phyloP scores from a whole-genome alignment of 805 yeast species.

The Yamadazyma paraphyllophila region DNA sequence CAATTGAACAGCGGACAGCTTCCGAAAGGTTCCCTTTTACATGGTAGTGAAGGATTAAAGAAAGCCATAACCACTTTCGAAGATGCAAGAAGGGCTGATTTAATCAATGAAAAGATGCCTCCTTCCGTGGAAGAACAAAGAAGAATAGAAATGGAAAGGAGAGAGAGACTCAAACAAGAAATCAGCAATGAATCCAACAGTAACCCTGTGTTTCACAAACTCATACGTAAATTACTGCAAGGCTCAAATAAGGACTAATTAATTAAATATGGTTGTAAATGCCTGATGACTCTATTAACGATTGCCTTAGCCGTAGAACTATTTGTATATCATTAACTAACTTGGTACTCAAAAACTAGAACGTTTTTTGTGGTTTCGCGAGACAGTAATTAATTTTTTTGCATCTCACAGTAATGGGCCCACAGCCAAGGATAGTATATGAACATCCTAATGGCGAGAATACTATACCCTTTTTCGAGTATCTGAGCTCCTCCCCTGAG shows the following conservation, averaged over 20 bases:
- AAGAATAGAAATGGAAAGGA: slow-evolving; percentile 45
- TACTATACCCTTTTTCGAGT: slow-evolving; percentile 32
- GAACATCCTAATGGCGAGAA: slow-evolving; percentile 40
- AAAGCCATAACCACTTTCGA: slow-evolving; percentile 70
- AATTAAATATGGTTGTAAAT: neutral
- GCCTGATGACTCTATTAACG: no score
- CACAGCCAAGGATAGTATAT: slow-evolving; percentile 6
- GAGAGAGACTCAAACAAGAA: slow-evolving; percentile 39
- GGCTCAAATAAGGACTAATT: slow-evolving; percentile 1
- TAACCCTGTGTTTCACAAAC: slow-evolving; percentile 36
- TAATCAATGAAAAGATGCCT: slow-evolving; percentile 84
- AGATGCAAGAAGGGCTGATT: slow-evolving; percentile 78
- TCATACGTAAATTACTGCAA: slow-evolving; percentile 36
- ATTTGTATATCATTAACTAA: neutral
- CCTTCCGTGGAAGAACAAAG: slow-evolving; percentile 64
- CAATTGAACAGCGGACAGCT: slow-evolving; percentile 68
- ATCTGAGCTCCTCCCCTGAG: slow-evolving; percentile 39
- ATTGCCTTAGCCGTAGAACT: no score
- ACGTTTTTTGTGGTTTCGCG: slow-evolving; percentile 2
- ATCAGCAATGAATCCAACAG: slow-evolving; percentile 25
- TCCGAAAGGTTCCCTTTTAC: slow-evolving; percentile 82
- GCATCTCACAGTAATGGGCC: slow-evolving; percentile 1
- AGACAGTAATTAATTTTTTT: neutral
- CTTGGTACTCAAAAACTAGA: neutral
- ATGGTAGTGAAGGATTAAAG: slow-evolving; percentile 79